Conservation (phyloP, 2,329 filamentous ascomycete genomes). For the Pleomassaria siparia region DNA sequence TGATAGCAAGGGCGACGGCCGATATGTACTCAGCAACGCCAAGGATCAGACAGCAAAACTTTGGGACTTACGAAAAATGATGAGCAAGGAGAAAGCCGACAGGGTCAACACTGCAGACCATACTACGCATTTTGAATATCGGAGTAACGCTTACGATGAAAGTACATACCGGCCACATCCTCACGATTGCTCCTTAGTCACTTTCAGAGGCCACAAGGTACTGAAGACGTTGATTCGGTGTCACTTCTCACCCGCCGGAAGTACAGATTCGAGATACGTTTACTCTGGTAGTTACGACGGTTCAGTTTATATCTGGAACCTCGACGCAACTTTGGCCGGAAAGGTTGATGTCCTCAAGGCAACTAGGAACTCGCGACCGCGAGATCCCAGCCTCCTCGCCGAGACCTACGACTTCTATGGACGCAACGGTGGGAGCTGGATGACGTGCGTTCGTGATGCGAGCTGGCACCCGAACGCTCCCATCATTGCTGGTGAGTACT, state of each 20-base stretch:
- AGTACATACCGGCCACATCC: constrained; percentile 71
- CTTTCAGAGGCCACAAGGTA: constrained; percentile 87
- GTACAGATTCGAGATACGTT: constrained; percentile 87
- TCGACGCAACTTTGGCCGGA: constrained; percentile 81
- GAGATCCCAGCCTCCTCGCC: constrained; percentile 54
- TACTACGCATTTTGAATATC: constrained; percentile 73
- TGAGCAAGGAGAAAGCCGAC: constrained; percentile 67
- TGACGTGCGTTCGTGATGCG: constrained; percentile 81
- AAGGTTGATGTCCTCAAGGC: constrained; percentile 75
- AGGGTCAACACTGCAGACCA: constrained; percentile 58
- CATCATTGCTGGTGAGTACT: constrained; percentile 65
- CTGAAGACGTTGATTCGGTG: constrained; percentile 89
- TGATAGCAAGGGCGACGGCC: constrained; percentile 80
- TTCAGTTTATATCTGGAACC: constrained; percentile 86
- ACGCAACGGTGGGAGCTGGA: constrained; percentile 63
- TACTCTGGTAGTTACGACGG: constrained; percentile 91
- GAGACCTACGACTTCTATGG: constrained; percentile 60
- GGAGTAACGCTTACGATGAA: constrained; percentile 66
- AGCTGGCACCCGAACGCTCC: constrained; percentile 89
- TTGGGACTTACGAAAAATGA: constrained; percentile 92
- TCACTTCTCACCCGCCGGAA: constrained; percentile 86
- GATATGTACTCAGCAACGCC: constrained; percentile 89
- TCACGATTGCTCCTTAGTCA: constrained; percentile 87
- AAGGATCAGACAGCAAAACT: constrained; percentile 98
- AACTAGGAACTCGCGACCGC: constrained; percentile 64